These are phyloP conservation scores for Suillus plorans DNA, from an alignment of 768 basidiomycete species.

Conservation along the genomic window DNA sequence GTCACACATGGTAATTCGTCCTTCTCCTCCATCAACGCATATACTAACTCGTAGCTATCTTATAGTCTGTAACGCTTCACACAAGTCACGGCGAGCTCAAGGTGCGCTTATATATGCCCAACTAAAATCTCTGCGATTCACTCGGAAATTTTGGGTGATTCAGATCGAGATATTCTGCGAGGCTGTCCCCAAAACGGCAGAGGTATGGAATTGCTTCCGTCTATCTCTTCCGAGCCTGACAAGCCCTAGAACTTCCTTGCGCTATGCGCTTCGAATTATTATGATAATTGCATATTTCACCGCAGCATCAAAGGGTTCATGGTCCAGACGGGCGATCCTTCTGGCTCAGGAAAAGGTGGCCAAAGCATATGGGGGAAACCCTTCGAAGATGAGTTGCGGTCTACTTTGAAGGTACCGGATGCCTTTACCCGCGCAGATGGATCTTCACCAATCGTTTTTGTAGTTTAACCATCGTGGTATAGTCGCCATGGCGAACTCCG, in stretches of 20 bases:
- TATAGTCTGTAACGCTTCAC: conserved; percentile 90
- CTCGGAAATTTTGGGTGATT: conserved; percentile 4
- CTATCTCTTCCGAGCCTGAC: neutral
- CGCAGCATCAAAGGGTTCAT: conserved; percentile 97
- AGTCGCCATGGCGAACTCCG: conserved; percentile 98
- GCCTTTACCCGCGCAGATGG: neutral
- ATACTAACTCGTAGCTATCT: conserved; percentile 11
- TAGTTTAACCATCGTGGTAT: conserved; percentile 96
- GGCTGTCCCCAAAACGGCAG: conserved; percentile 91
- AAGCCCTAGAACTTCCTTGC: conserved; percentile 85
- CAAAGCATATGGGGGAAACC: conserved; percentile 95
- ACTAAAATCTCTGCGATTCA: neutral
- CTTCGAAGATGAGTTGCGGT: conserved; percentile 89
- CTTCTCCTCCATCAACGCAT: conserved; percentile 22
- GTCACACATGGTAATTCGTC: conserved; percentile 25
- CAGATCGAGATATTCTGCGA: conserved; percentile 98
- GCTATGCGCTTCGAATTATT: conserved; percentile 86
- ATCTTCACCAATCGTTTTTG: neutral
- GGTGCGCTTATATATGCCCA: conserved; percentile 41
- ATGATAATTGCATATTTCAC: conserved; percentile 84
- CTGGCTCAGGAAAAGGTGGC: conserved; percentile 91
- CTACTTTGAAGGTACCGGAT: conserved; percentile 80
- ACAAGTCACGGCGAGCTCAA: conserved; percentile 95
- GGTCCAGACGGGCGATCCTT: conserved; percentile 89
- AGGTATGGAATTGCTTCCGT: conserved; percentile 48